phyloP scores from a whole-genome alignment of 2,329 filamentous ascomycete genomes.

The Alternaria gaisen region DNA sequence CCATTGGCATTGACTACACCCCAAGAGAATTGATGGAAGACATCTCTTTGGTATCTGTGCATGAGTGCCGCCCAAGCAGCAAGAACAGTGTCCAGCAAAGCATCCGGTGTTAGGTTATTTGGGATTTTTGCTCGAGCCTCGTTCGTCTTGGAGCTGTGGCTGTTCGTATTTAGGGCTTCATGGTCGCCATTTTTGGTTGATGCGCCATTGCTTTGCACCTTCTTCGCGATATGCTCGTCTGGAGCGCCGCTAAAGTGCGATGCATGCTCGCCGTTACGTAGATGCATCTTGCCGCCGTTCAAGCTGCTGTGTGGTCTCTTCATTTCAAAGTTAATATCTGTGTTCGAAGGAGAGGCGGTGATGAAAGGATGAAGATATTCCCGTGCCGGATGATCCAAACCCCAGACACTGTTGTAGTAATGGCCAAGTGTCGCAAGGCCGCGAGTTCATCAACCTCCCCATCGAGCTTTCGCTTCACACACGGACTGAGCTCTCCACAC shows the following conservation, averaged over 20 bases:
- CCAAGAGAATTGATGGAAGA: slow-evolving; percentile 44
- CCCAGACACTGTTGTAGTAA: slow-evolving; percentile 32
- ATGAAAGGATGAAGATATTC: slow-evolving; percentile 14
- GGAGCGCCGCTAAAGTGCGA: slow-evolving; percentile 26
- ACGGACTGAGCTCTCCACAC: slow-evolving; percentile 26
- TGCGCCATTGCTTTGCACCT: slow-evolving; percentile 23
- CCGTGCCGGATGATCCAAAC: slow-evolving; percentile 17
- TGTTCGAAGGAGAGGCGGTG: slow-evolving; percentile 10
- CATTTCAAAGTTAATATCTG: neutral
- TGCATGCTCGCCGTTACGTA: slow-evolving; percentile 28
- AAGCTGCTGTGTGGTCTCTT: slow-evolving; percentile 14
- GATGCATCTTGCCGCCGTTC: slow-evolving; percentile 26
- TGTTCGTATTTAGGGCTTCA: slow-evolving; percentile 10
- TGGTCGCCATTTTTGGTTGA: slow-evolving; percentile 14
- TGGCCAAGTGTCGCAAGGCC: slow-evolving; percentile 30
- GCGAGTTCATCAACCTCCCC: slow-evolving; percentile 21
- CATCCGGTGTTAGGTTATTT: slow-evolving; percentile 15
- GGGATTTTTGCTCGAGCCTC: slow-evolving; percentile 27
- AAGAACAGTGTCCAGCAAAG: slow-evolving; percentile 35
- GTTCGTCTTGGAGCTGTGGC: slow-evolving; percentile 17
- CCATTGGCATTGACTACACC: slow-evolving; percentile 20
- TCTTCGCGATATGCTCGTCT: slow-evolving; percentile 25
- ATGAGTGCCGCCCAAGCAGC: slow-evolving; percentile 44
- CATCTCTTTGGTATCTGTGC: slow-evolving; percentile 44
- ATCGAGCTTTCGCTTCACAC: slow-evolving; percentile 19